Evolutionary conservation across 805 yeast species (phyloP).

Genomic region (Wickerhamiella allomyrinae): DNA sequence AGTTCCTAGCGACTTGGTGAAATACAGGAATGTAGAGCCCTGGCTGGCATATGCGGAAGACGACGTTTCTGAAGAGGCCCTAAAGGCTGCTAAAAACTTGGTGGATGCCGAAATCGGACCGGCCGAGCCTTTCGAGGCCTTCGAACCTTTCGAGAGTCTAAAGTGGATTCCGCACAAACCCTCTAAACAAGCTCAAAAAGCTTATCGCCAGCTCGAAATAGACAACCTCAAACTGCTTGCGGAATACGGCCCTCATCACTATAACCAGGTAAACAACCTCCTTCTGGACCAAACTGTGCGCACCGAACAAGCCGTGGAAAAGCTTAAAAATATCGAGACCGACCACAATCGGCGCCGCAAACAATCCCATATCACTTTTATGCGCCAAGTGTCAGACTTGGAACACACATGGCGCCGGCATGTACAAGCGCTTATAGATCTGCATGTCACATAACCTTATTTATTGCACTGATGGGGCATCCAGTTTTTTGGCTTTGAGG

Average conservation of each 20-base stretch:
- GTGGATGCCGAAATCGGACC: not conserved
- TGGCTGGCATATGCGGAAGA: not conserved
- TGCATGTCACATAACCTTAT: no score
- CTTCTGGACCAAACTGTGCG: not conserved
- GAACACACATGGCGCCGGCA: no score
- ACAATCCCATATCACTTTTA: no score
- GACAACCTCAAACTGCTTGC: not conserved
- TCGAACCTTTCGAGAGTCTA: not conserved
- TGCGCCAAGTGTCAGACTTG: no score
- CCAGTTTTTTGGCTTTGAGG: no score
- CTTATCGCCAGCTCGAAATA: not conserved
- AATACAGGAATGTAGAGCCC: not conserved
- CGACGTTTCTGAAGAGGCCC: not conserved
- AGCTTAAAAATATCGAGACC: not conserved
- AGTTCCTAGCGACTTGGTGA: not conserved
- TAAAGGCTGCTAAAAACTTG: not conserved
- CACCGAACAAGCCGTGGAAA: not conserved
- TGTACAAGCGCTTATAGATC: no score
- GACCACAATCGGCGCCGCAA: no score
- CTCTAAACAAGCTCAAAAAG: not conserved
- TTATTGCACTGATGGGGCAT: no score
- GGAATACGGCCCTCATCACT: not conserved
- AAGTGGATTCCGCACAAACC: not conserved
- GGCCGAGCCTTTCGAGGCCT: not conserved
- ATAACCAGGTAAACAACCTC: not conserved